A percentile compares a stretch with the other conserved stretches of the same genome.
Conservation (phyloP, 768 basidiomycete genomes). For the Termitomyces sp. region DNA sequence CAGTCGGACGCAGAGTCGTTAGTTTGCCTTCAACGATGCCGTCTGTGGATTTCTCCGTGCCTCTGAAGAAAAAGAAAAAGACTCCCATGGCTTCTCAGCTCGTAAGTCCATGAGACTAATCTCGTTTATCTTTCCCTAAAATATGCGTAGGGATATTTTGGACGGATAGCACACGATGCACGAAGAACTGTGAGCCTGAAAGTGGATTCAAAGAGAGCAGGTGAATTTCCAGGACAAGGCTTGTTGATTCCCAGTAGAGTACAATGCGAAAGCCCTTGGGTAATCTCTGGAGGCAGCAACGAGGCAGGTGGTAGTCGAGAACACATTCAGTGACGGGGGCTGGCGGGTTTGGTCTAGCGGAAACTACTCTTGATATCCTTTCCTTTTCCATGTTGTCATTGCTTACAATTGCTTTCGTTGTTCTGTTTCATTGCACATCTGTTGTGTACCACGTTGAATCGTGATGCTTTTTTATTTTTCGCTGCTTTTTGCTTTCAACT, state of each 20-base stretch:
- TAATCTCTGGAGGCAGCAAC: constrained; percentile 4
- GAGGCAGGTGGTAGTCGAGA: constrained; percentile 6
- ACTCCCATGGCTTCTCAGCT: constrained; percentile 5
- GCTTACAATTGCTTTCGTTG: constrained; percentile 10
- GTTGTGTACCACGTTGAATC: background rate
- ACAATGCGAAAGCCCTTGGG: constrained; percentile 1
- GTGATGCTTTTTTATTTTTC: background rate
- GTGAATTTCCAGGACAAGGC: constrained; percentile 12
- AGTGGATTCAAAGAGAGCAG: constrained; percentile 4
- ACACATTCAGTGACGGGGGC: constrained; percentile 1
- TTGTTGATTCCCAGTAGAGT: constrained; percentile 6
- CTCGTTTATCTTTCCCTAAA: background rate
- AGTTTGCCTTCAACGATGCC: constrained; percentile 30
- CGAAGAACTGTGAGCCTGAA: constrained; percentile 25
- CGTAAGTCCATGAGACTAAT: constrained; percentile 1
- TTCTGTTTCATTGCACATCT: constrained; percentile 4
- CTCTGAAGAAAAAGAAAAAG: constrained; percentile 21
- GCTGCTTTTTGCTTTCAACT: background rate
- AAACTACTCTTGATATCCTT: background rate
- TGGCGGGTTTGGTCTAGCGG: background rate
- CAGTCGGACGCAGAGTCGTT: constrained; percentile 30
- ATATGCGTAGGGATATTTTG: constrained; percentile 14
- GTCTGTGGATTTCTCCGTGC: constrained; percentile 8
- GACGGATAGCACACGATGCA: constrained; percentile 15
- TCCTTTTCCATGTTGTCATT: background rate